phyloP scores from a whole-genome alignment of 495 filamentous ascomycete genomes.

The Trichocladium uniseriatum region DNA sequence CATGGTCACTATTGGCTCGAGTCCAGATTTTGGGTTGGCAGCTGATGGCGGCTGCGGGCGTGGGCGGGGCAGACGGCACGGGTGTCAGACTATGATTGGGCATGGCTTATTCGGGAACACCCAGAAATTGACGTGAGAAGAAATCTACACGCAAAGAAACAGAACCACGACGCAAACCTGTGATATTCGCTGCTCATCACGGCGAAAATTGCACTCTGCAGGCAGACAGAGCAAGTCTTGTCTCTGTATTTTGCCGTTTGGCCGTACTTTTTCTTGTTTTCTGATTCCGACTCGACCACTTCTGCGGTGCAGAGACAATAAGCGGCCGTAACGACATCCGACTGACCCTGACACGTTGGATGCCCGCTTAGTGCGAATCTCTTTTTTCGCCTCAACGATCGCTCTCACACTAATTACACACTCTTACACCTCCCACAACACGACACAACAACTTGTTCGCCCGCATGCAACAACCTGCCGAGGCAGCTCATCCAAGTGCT shows the following conservation, averaged over 20 bases:
- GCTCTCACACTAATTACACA: conserved; percentile 5
- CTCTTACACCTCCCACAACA: background rate
- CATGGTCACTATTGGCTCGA: background rate
- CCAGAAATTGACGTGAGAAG: conserved; percentile 31
- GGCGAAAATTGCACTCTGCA: background rate
- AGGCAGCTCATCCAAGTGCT: background rate
- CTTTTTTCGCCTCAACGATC: conserved; percentile 26
- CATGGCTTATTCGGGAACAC: conserved; percentile 27
- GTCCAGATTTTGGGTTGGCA: too few relatives aligned
- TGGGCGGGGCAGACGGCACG: conserved; percentile 15
- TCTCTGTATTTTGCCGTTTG: too few relatives aligned
- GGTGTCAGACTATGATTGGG: conserved; percentile 12
- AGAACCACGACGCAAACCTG: background rate
- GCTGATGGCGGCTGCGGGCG: conserved; percentile 12
- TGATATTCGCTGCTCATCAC: conserved; percentile 14
- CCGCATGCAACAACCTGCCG: conserved; percentile 3
- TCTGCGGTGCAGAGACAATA: background rate
- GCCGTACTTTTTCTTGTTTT: background rate
- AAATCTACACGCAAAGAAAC: conserved; percentile 23
- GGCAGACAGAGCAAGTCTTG: background rate
- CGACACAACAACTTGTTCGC: background rate
- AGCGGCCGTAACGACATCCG: conserved; percentile 2
- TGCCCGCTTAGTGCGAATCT: conserved; percentile 22
- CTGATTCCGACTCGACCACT: background rate
- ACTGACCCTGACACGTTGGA: conserved; percentile 29